Evolutionary conservation across 2,329 filamentous ascomycete genomes (phyloP).

Genomic region (Pezicula carpinea): DNA sequence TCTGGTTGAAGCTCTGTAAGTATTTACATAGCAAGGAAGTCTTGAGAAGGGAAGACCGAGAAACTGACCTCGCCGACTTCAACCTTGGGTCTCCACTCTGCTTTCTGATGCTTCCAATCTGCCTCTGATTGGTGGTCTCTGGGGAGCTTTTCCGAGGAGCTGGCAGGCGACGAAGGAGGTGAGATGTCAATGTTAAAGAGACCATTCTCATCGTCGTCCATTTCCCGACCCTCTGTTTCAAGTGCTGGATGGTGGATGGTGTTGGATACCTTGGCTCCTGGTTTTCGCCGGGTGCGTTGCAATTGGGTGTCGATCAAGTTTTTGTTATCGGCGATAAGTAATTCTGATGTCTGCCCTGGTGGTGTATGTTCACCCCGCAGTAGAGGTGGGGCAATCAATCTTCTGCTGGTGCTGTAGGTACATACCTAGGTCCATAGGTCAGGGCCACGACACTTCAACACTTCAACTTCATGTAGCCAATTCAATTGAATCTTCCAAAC

Average conservation of each 20-base stretch:
- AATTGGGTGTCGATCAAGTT: not conserved
- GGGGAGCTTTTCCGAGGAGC: slow-evolving; percentile 18
- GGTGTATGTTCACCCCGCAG: not conserved
- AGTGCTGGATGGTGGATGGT: not conserved
- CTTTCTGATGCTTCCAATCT: slow-evolving; percentile 21
- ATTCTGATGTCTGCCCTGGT: slow-evolving; percentile 6
- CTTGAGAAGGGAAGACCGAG: not conserved
- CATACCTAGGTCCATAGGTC: too few relatives aligned
- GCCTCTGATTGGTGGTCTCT: slow-evolving; percentile 28
- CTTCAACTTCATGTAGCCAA: too few relatives aligned
- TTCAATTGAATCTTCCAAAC: not conserved
- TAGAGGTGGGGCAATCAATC: not conserved
- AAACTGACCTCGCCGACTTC: slow-evolving; percentile 25
- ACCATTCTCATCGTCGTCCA: slow-evolving; percentile 32
- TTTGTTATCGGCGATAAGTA: slow-evolving; percentile 6
- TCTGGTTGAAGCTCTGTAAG: slow-evolving; percentile 8
- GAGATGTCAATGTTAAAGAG: slow-evolving; percentile 39
- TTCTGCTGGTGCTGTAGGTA: too few relatives aligned
- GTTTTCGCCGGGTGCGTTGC: not conserved
- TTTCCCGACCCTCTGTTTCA: slow-evolving; percentile 8
- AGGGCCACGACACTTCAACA: not conserved
- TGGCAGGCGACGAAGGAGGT: slow-evolving; percentile 30
- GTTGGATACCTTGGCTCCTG: not conserved
- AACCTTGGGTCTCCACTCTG: slow-evolving; percentile 22
- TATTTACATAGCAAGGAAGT: not conserved